These are phyloP conservation scores for Erodium texanum DNA, from an alignment of 441 rosid species.

Conservation along the genomic window DNA sequence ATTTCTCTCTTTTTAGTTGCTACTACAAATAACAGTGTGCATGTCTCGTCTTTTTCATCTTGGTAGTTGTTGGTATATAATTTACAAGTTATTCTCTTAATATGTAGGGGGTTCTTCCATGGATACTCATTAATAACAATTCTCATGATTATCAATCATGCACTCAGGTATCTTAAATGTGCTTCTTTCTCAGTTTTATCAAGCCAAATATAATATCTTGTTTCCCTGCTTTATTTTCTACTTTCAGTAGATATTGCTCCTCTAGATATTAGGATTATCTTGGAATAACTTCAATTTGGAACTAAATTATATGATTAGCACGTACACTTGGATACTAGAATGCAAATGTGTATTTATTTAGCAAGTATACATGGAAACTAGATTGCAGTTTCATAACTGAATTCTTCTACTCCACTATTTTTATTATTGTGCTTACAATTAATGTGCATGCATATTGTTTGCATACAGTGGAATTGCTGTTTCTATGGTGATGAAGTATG, in stretches of 20 bases:
- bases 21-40: not conserved
- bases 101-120: constrained; percentile 87
- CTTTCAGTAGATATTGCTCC: not conserved
- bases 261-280: not conserved
- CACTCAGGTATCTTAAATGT: constrained; percentile 56
- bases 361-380: not conserved
- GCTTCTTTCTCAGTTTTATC: constrained; percentile 9
- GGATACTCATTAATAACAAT: constrained; percentile 71
- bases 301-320: not conserved
- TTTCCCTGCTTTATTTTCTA: constrained; percentile 9
- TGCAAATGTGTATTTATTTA: not conserved
- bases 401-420: not conserved
- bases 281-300: not conserved
- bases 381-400: not conserved
- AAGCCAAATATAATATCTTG: constrained; percentile 7
- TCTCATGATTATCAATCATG: constrained; percentile 94
- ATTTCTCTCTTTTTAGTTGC: not conserved
- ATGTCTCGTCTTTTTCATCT: not conserved
- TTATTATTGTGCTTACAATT: not conserved
- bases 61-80: not conserved
- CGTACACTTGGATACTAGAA: no score
- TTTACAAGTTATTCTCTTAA: constrained; percentile 10
- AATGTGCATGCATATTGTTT: constrained; percentile 8
- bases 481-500: constrained; percentile 56
- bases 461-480: constrained; percentile 88